Evolutionary conservation across 805 yeast species (phyloP).

Genomic region (Brettanomyces anomalus): DNA sequence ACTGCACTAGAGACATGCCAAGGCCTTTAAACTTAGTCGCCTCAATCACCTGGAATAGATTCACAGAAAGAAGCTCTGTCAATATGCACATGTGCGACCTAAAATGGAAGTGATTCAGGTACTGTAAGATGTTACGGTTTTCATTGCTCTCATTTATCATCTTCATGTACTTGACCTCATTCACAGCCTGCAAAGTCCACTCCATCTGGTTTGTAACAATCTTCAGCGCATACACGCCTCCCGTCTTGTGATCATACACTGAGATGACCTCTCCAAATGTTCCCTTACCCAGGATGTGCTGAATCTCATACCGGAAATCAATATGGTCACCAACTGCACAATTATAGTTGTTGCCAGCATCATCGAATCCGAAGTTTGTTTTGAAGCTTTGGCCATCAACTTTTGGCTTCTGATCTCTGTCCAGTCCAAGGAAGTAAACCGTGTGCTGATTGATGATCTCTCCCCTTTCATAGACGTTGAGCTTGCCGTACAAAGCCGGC

Average conservation of each 20-base stretch:
- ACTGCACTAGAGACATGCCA: constrained; percentile 29
- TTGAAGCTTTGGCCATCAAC: constrained; percentile 31
- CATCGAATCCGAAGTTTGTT: constrained; percentile 66
- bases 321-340: constrained; percentile 58
- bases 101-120: constrained; percentile 64
- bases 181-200: constrained; percentile 69
- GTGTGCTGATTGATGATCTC: constrained; percentile 42
- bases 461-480: constrained; percentile 51
- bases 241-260: constrained; percentile 57
- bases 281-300: constrained; percentile 59
- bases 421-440: constrained; percentile 42
- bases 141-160: constrained; percentile 25
- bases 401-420: constrained; percentile 14
- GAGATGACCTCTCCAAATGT: constrained; percentile 74
- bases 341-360: constrained; percentile 52
- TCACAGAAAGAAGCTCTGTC: constrained; percentile 63
- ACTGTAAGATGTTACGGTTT: constrained; percentile 36
- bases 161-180: constrained; percentile 63
- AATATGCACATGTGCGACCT: constrained; percentile 77
- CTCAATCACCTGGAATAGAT: constrained; percentile 53
- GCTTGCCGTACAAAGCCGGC: constrained; percentile 14
- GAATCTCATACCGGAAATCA: constrained; percentile 62
- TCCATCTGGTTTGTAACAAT: constrained; percentile 65
- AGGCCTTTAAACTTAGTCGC: constrained; percentile 42
- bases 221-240: constrained; percentile 59